Evolutionary conservation across 176 grass and related monocot genomes (phyloP), one percentile per base, ranked within the genome.

Genomic region (Saccharum officinarum): DNA sequence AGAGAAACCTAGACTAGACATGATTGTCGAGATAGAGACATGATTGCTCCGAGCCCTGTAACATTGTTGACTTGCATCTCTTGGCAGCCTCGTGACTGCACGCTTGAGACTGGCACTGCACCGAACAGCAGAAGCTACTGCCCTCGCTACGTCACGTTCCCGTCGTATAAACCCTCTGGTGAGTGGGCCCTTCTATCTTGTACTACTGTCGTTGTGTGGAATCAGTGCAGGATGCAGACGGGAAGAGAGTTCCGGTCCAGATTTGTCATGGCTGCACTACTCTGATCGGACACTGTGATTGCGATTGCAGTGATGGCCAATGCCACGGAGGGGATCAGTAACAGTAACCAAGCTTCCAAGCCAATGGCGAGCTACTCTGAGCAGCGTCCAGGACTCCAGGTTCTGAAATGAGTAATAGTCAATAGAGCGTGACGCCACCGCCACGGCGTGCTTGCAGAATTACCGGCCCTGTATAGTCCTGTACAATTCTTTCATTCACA

Each of bases 31-130:
- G 23, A 5, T 74, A 15, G 69, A 47, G 2, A 16, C 18, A 38
- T 49, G 76, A 36, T 63, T 73, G n/a, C 9, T 30, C 52, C 30
- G 31, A 65, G 14, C 22, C 14, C 23, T 14, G 25, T 30, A 13
- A 77, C 76, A 42, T 62, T 2, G 22, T 26, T 42, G 55, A 28
- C 14, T 23, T 69, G 34, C 18, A 59, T 17, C 13, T 31, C 23
- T 82, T 82, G 46, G 76, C 85, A 91, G 89, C 85, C 85, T 14
- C 76, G 81, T 5, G 81, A 91, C n/a, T 91, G 89, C 62, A 15
- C 63, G 60, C 41, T 83, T 13, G 76, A 87, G 80, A 55, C 49
- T 1, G 76, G 63, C 17, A 50, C 84, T 0, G 25, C 63, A 3
- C 30, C 2, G 14, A 83, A 40, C 55, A 74, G 76, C 67, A 91